Base-by-base conservation (phyloP, 2,329 filamentous ascomycete genomes). In the Sporothrix brunneoviolacea region DNA sequence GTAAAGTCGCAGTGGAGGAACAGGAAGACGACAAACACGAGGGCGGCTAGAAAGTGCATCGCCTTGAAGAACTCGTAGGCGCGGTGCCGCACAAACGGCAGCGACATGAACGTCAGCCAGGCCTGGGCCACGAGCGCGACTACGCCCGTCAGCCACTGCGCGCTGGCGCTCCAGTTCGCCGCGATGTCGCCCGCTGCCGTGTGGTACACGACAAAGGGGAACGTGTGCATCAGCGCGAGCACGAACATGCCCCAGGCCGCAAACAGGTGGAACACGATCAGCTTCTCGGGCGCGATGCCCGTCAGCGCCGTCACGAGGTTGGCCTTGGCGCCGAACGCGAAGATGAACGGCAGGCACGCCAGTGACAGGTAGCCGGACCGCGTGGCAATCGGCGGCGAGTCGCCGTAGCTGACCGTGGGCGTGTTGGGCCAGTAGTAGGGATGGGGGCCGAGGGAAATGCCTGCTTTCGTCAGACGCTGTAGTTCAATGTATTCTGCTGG, bases 21-120 rank as follows among this genome's bases (percentile, higher is more conserved):
- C 62, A 83, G 75, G 58, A 80, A 78, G 8, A 82, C 44, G 16
- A 81, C 64, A 56, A 82, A 83, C 2, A 79, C 57, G 4, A 76
- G 55, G 0, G 73, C 77, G 4, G 71, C 70, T 18, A 77, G 51
- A 53, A 75, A 71, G 57, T 83, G 79, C 0, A 74, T 72, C 4
- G 68, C 68, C 56, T 82, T 82, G 72, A 83, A 83, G 58, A 79
- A 76, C 55, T 83, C 79, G 59, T 83, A 82, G 55, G 66, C 74
- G 1, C 72, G 68, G 47, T 75, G 73, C 4, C 77, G 13, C 18
- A 54, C 65, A 55, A 58, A 78, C 72, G 70, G 68, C 27, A 77
- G 61, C 0, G 77, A 81, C 58, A 75, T 70, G 48, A 80, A 67
- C 2, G 77, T 81, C 24, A 82, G 64, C 62, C 72, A 79, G 2